phyloP scores from a whole-genome alignment of 2,329 filamentous ascomycete genomes.

The Cercospora zeae-maydis region DNA sequence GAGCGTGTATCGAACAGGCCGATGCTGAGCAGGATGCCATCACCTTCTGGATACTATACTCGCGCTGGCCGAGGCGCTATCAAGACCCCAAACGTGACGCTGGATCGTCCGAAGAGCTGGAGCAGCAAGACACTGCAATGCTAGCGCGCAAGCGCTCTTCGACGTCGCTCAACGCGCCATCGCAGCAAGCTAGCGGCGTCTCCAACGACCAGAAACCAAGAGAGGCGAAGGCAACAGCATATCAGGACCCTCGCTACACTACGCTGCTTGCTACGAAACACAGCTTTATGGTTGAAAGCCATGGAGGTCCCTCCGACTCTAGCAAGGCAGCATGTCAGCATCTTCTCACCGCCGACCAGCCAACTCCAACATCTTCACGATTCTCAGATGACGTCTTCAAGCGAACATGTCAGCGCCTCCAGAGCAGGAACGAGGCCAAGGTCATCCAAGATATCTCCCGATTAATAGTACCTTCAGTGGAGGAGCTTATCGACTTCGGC shows the following conservation, averaged over 20 bases:
- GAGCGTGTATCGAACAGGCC: neutral
- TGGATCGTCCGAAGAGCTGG: neutral
- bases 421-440: neutral
- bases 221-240: neutral
- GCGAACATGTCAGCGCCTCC: neutral
- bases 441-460: neutral
- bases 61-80: neutral
- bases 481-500: neutral
- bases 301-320: neutral
- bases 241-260: neutral
- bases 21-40: neutral
- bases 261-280: neutral
- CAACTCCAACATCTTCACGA: neutral
- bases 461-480: neutral
- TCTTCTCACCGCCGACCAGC: neutral
- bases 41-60: neutral
- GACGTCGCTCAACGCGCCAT: neutral
- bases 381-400: neutral
- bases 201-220: neutral
- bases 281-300: neutral
- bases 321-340: neutral
- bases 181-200: neutral
- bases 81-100: too few relatives aligned
- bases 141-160: neutral
- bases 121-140: neutral